These are phyloP conservation scores for Chrysanthemum makinoi DNA, from an alignment of 129 eudicot genomes.

Conservation along the genomic window DNA sequence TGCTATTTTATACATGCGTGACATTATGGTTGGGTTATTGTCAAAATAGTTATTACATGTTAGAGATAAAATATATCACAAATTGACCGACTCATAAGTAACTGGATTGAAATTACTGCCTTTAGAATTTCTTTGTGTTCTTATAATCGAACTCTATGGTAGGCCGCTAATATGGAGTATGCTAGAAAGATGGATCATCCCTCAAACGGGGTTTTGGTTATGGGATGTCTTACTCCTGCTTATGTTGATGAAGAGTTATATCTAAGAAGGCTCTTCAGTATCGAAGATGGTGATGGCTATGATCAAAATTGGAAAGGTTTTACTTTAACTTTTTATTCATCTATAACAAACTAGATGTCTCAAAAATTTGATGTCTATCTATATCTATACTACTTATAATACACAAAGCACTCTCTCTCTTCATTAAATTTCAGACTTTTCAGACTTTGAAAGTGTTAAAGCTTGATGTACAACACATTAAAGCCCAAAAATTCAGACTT, in stretches of 20 bases:
- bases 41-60: too few species aligned
- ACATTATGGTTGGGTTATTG: background rate
- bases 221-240: constrained; percentile 61
- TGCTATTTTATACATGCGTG: background rate
- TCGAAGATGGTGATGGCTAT: constrained; percentile 49
- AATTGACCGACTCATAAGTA: background rate
- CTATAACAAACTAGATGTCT: too few species aligned
- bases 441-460: too few species aligned
- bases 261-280: constrained; percentile 48
- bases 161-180: constrained; percentile 59
- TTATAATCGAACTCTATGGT: constrained; percentile 5
- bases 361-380: too few species aligned
- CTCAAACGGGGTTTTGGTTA: constrained; percentile 67
- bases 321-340: background rate
- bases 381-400: too few species aligned
- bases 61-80: background rate
- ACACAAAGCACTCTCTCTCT: too few species aligned
- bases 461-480: too few species aligned
- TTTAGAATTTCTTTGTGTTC: background rate
- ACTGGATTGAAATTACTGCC: too few species aligned
- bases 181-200: constrained; percentile 65
- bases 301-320: constrained; percentile 58
- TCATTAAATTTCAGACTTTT: too few species aligned
- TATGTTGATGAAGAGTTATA: constrained; percentile 58
- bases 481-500: too few species aligned